phyloP scores from a whole-genome alignment of 2,329 filamentous ascomycete species.

The Sordariomycetes sp. region DNA sequence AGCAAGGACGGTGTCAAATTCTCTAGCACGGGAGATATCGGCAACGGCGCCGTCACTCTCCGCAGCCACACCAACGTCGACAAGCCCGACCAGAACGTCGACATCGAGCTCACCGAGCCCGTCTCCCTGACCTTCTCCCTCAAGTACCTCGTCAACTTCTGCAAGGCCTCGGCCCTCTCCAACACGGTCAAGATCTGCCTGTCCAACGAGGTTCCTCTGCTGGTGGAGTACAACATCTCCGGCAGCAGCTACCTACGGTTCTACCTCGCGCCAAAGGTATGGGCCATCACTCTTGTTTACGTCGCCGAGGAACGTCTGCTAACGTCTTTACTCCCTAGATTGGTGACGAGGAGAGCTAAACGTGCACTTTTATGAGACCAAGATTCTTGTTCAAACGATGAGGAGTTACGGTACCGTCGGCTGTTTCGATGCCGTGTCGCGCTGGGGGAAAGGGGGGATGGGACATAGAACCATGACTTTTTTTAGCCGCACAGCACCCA shows the following conservation, averaged over 20 bases:
- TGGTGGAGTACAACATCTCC: slow-evolving; percentile 79
- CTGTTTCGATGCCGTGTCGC: neutral
- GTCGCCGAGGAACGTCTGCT: neutral
- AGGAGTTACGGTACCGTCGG: neutral
- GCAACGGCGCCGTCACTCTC: slow-evolving; percentile 85
- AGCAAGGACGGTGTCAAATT: slow-evolving; percentile 97
- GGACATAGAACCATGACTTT: neutral
- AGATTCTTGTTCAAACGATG: neutral
- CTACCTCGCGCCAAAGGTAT: slow-evolving; percentile 95
- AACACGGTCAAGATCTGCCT: slow-evolving; percentile 78
- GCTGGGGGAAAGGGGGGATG: neutral
- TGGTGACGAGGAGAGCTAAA: slow-evolving; percentile 14
- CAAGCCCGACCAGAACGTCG: slow-evolving; percentile 73
- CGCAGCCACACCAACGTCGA: slow-evolving; percentile 81
- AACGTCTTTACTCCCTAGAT: slow-evolving; percentile 9
- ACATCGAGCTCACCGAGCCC: slow-evolving; percentile 83
- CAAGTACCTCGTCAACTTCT: slow-evolving; percentile 99
- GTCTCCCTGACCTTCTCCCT: slow-evolving; percentile 94
- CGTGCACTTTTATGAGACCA: slow-evolving; percentile 1
- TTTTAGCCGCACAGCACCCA: neutral
- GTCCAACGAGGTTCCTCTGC: slow-evolving; percentile 87
- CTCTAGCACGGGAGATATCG: slow-evolving; percentile 84
- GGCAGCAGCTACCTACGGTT: slow-evolving; percentile 87
- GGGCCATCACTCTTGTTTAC: neutral
- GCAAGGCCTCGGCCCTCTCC: slow-evolving; percentile 86